A percentile compares a stretch with the other conserved stretches of the same genome.
These are phyloP conservation scores for Rhizopogon parksii DNA, from an alignment of 1,284 basidiomycete species.

Conservation along the genomic window DNA sequence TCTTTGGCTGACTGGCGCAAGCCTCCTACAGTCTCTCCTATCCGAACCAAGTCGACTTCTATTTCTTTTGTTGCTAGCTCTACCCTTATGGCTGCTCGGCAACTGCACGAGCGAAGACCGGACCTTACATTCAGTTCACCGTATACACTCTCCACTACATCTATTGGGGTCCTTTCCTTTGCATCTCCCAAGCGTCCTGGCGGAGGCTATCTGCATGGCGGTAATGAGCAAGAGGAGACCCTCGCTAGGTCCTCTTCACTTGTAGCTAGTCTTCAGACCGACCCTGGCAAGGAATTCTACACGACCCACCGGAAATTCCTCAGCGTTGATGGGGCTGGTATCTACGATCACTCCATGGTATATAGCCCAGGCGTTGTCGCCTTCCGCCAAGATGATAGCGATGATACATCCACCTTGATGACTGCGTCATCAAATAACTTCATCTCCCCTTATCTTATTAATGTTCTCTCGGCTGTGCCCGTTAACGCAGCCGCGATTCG, in stretches of 20 bases:
- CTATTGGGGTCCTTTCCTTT: conserved; percentile 40
- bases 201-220: conserved; percentile 40
- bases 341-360: conserved; percentile 43
- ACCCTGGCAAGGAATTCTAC: conserved; percentile 39
- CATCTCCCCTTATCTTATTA: conserved; percentile 37
- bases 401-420: conserved; percentile 10
- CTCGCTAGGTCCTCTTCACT: conserved; percentile 41
- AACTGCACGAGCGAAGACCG: conserved; percentile 11
- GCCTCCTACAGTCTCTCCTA: neutral
- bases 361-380: conserved; percentile 43
- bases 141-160: conserved; percentile 21
- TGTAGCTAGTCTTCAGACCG: conserved; percentile 34
- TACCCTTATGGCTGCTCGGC: conserved; percentile 31
- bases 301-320: conserved; percentile 32
- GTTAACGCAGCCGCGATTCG: conserved; percentile 39
- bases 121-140: conserved; percentile 14
- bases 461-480: conserved; percentile 40
- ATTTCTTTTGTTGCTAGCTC: conserved; percentile 27
- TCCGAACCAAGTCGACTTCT: conserved; percentile 11
- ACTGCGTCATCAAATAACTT: conserved; percentile 20
- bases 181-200: conserved; percentile 42
- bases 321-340: conserved; percentile 30
- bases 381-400: conserved; percentile 39
- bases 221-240: conserved; percentile 41
- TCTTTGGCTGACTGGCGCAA: conserved; percentile 31